Evolutionary conservation across 805 yeast species (phyloP).

Genomic region (Lipomyces japonicus): DNA sequence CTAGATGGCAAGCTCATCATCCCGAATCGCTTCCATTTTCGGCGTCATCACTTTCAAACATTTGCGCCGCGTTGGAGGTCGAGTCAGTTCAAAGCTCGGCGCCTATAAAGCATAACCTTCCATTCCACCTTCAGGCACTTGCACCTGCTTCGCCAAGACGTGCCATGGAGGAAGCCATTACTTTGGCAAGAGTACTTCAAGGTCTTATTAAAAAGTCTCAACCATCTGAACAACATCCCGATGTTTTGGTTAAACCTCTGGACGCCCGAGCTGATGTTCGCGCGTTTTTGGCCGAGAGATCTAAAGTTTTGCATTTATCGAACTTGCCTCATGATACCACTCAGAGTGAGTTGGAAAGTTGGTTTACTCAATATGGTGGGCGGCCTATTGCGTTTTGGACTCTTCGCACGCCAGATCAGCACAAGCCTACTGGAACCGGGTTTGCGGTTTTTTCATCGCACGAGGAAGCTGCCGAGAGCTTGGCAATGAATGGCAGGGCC

Average conservation of each 20-base stretch:
- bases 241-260: slow-evolving; percentile 66
- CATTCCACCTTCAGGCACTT: slow-evolving; percentile 31
- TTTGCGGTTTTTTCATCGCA: slow-evolving; percentile 82
- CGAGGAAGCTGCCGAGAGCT: slow-evolving; percentile 77
- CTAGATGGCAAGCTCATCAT: slow-evolving; percentile 64
- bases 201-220: slow-evolving; percentile 50
- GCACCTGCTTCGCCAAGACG: slow-evolving; percentile 42
- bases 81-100: slow-evolving; percentile 33
- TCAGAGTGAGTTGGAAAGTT: slow-evolving; percentile 81
- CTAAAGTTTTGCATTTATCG: slow-evolving; percentile 73
- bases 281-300: slow-evolving; percentile 64
- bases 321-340: slow-evolving; percentile 83
- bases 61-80: slow-evolving; percentile 49
- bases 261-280: slow-evolving; percentile 72
- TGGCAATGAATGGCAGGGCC: slow-evolving; percentile 73
- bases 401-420: slow-evolving; percentile 57
- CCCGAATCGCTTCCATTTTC: slow-evolving; percentile 45
- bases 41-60: slow-evolving; percentile 37
- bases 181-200: slow-evolving; percentile 46
- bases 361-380: slow-evolving; percentile 86
- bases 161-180: slow-evolving; percentile 46
- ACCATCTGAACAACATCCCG: slow-evolving; percentile 47
- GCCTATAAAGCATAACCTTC: slow-evolving; percentile 30
- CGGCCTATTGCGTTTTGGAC: slow-evolving; percentile 90
- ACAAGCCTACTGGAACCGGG: slow-evolving; percentile 59